phyloP scores from a whole-genome alignment of 805 yeast species.

The Spathaspora girioi region DNA sequence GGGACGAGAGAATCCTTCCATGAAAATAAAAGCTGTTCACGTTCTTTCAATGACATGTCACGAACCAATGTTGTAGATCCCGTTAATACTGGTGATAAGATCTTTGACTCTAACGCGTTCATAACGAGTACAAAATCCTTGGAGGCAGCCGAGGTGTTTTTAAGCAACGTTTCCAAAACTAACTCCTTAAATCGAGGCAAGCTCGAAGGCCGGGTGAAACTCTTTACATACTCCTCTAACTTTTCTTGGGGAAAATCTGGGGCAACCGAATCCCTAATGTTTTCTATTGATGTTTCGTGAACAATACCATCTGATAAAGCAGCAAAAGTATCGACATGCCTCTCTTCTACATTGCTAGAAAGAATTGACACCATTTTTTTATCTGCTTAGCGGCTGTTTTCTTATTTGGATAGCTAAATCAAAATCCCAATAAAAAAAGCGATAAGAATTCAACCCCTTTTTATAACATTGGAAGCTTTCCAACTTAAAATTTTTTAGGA shows the following conservation, averaged over 20 bases:
- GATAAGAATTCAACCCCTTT: not conserved
- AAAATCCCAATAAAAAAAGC: not conserved
- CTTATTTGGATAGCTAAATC: not conserved
- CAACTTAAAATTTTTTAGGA: too few species aligned
- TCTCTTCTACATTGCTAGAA: conserved; percentile 9
- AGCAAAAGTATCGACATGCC: conserved; percentile 24
- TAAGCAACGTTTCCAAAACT: conserved; percentile 11
- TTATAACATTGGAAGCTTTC: not conserved
- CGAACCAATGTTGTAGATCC: conserved; percentile 28
- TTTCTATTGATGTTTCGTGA: conserved; percentile 27
- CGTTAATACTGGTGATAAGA: conserved; percentile 31
- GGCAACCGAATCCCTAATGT: conserved; percentile 21
- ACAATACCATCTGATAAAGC: conserved; percentile 32
- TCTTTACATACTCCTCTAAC: conserved; percentile 25
- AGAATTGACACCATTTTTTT: not conserved
- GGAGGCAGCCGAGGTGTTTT: conserved; percentile 14
- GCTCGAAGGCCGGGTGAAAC: conserved; percentile 25
- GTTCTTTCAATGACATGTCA: conserved; percentile 33
- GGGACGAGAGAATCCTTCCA: conserved; percentile 43
- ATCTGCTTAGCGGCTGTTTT: not conserved
- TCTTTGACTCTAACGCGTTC: conserved; percentile 25
- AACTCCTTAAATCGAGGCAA: conserved; percentile 22
- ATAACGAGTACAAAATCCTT: conserved; percentile 21
- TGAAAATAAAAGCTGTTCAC: conserved; percentile 25
- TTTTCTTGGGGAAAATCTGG: conserved; percentile 23